Conservation (phyloP, 352 stramenopile genomes). For the Pythium apleroticum region DNA sequence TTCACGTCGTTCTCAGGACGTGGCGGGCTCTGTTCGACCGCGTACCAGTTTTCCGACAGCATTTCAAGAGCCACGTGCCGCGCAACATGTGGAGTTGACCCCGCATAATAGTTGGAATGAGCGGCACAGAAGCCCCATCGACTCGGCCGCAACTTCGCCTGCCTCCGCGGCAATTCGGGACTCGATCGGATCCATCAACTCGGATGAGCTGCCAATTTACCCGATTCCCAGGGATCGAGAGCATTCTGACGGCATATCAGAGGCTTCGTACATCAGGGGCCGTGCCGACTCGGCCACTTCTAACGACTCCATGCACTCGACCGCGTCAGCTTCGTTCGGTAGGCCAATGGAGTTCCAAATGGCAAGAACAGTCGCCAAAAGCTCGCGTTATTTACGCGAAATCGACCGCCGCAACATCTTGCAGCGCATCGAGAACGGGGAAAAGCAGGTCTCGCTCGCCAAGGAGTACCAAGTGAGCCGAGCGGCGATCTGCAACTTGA, state of each 20-base stretch:
- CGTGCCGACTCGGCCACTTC: neutral
- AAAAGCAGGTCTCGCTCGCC: slow-evolving; percentile 54
- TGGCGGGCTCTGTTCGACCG: neutral
- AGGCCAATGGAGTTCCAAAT: neutral
- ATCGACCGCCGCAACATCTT: slow-evolving; percentile 59
- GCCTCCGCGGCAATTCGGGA: neutral
- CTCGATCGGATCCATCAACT: neutral
- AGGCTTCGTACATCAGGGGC: neutral
- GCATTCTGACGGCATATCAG: neutral
- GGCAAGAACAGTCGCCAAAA: slow-evolving; percentile 24
- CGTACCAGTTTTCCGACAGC: neutral
- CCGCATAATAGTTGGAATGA: neutral
- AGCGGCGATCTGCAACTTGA: slow-evolving; percentile 57
- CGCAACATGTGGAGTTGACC: neutral
- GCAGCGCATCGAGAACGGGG: slow-evolving; percentile 39
- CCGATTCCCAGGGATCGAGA: neutral
- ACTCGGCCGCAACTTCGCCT: neutral
- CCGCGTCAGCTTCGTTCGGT: neutral
- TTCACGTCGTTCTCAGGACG: neutral
- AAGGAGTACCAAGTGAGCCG: slow-evolving; percentile 63
- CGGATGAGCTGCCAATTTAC: neutral
- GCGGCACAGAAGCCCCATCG: neutral
- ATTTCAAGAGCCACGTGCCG: neutral
- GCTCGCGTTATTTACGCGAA: slow-evolving; percentile 51
- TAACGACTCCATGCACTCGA: neutral